Base-by-base conservation (phyloP, 257 asterid species). In the Verbena officinalis region DNA sequence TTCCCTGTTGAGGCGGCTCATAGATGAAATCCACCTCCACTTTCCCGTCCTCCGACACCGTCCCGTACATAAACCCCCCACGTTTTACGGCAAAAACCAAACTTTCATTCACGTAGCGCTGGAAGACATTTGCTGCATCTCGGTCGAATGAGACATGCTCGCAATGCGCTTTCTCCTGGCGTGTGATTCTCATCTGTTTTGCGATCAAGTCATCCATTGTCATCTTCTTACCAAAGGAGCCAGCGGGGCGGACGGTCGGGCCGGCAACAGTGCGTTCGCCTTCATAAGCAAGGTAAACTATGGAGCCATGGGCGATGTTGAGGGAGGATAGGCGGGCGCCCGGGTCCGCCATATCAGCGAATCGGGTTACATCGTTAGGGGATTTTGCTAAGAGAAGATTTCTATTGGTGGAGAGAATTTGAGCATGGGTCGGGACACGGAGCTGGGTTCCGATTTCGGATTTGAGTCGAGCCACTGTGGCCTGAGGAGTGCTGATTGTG, bases 1-100 rank as follows among this genome's bases (percentile, higher is more conserved):
- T 80, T 63, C 93, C 93, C 65, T 62, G 84, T 73, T 85, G 93
- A 0, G 89, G 89, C 1, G 93, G 93, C 83, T 83, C 93, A 38
- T 85, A 85, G 16, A 85, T 85, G 36, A 83, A 85, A 73, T 85
- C 62, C 31, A 85, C 93, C 82, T 80, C 80, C 17, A 85, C 93
- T 43, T 73, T 83, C 12, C 89, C 89, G 56, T 65, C 84, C 11
- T 80, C 76, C 0, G 83, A 76, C 23, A 83, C 93, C 0, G 73
- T 77, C 10, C 93, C 93, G 31, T 83, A 85, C 93, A 85, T 85
- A 68, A 85, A 74, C 5, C 93, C 93, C 7, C 83, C 87, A 1
- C 93, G 81, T 45, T 85, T 85, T 55, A 83, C 87, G 11, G 87
- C 93, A 69, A 85, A 85, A 9, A 74, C 89, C 13, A 85, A 63